A percentile compares a stretch with the other conserved stretches of the same genome.
Evolutionary conservation across 2,329 filamentous ascomycete species (phyloP).

Genomic region (Rhynchosporium agropyri): DNA sequence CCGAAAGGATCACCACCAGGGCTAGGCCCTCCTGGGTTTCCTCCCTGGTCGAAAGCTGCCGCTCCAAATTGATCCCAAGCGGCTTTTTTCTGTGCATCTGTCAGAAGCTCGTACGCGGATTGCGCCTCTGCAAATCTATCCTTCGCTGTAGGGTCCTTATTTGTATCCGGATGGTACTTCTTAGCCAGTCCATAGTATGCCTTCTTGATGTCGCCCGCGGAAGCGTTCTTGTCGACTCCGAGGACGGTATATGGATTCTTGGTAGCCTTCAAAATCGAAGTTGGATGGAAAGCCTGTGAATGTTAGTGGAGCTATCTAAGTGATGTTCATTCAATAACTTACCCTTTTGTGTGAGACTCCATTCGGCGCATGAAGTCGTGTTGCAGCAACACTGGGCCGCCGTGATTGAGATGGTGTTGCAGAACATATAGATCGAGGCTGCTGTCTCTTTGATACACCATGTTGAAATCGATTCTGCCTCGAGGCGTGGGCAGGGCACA

Average conservation of each 20-base stretch:
- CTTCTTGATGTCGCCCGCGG: constrained; percentile 90
- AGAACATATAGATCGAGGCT: constrained; percentile 32
- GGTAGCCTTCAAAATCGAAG: constrained; percentile 37
- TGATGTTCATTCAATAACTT: constrained; percentile 19
- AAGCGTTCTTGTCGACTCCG: constrained; percentile 81
- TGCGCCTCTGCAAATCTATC: constrained; percentile 95
- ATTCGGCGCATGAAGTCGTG: constrained; percentile 1
- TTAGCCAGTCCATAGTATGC: constrained; percentile 97
- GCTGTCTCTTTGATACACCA: constrained; percentile 27
- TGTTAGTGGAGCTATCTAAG: not conserved
- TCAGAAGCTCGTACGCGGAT: constrained; percentile 89
- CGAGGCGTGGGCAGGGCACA: constrained; percentile 36
- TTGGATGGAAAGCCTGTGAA: constrained; percentile 40
- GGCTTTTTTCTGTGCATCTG: constrained; percentile 89
- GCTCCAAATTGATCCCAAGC: constrained; percentile 90
- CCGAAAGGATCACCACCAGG: constrained; percentile 47
- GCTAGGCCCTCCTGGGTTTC: constrained; percentile 48
- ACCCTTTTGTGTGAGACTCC: constrained; percentile 35
- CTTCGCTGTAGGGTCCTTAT: constrained; percentile 91
- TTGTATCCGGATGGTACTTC: constrained; percentile 97
- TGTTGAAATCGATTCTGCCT: constrained; percentile 29
- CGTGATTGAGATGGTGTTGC: constrained; percentile 16
- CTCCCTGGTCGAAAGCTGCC: constrained; percentile 79
- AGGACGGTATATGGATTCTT: constrained; percentile 87
- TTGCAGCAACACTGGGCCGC: constrained; percentile 14